phyloP scores from a whole-genome alignment of 129 eudicot species.

The Chrysanthemum lavandulifolium region DNA sequence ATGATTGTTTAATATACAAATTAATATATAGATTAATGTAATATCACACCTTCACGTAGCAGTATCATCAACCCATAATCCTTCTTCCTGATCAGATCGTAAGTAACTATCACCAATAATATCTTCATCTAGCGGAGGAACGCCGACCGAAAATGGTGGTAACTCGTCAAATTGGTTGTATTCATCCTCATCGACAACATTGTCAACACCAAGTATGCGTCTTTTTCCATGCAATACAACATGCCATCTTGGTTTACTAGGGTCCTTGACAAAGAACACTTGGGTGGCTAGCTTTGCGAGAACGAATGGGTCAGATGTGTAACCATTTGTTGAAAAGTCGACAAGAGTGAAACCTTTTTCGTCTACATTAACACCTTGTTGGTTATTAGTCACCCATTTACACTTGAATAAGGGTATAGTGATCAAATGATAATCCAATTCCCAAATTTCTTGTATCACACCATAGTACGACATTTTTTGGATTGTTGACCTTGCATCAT shows the following conservation, averaged over 20 bases:
- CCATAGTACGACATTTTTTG: no score
- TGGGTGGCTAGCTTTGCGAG: background rate
- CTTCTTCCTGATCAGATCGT: background rate
- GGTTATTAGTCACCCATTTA: no score
- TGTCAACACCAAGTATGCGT: slow-evolving; percentile 10
- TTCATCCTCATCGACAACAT: slow-evolving; percentile 2
- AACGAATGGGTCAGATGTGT: slow-evolving; percentile 10
- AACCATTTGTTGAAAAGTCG: background rate
- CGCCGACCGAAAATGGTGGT: no score
- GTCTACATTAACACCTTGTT: no score
- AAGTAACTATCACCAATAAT: background rate
- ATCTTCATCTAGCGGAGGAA: background rate
- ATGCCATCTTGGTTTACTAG: background rate
- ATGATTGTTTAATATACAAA: no score
- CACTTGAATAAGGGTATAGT: no score
- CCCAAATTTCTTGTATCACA: no score
- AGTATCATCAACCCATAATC: no score
- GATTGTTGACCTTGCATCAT: no score
- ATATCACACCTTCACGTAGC: no score
- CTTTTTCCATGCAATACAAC: slow-evolving; percentile 12
- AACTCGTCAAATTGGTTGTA: slow-evolving; percentile 13
- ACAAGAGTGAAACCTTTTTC: background rate
- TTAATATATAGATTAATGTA: no score
- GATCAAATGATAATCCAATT: no score
- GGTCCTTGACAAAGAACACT: slow-evolving; percentile 1